Conservation (phyloP, 768 basidiomycete genomes). For the Punctularia strigosozonata region DNA sequence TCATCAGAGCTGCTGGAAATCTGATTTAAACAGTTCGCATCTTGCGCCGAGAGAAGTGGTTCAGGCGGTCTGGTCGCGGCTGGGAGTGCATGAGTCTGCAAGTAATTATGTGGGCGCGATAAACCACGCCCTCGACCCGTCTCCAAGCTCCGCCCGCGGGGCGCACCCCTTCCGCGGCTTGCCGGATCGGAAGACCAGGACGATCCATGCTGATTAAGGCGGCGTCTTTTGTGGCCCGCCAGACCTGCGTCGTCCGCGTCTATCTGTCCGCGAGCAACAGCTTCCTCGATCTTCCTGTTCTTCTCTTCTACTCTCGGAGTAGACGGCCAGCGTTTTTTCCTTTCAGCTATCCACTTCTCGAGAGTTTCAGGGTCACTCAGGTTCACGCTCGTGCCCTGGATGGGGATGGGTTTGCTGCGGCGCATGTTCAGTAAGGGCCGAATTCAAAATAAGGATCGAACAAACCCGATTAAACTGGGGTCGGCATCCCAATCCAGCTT, state of each 20-base stretch:
- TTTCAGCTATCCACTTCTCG: slow-evolving; percentile 79
- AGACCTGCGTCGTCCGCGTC: slow-evolving; percentile 35
- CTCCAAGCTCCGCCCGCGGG: too few species aligned
- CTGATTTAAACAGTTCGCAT: too few species aligned
- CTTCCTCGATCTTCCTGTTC: slow-evolving; percentile 67
- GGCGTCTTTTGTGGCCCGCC: too few species aligned
- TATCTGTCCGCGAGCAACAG: slow-evolving; percentile 69
- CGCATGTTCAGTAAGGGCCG: background rate
- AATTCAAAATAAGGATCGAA: slow-evolving; percentile 3
- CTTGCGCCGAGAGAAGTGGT: too few species aligned
- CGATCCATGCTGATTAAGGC: too few species aligned
- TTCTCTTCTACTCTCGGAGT: slow-evolving; percentile 62
- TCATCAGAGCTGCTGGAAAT: too few species aligned
- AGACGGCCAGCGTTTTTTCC: slow-evolving; percentile 80
- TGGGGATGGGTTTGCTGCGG: slow-evolving; percentile 54
- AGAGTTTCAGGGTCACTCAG: slow-evolving; percentile 78
- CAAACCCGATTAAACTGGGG: slow-evolving; percentile 68
- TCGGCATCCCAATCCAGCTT: slow-evolving; percentile 71
- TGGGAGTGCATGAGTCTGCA: too few species aligned
- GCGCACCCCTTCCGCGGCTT: too few species aligned
- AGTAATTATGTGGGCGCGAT: too few species aligned
- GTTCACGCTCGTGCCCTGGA: slow-evolving; percentile 67
- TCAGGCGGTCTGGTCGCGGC: too few species aligned
- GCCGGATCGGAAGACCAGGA: too few species aligned
- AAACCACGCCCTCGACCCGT: too few species aligned